Conservation (phyloP, 768 basidiomycete genomes). For the Amanita pallidorosea region DNA sequence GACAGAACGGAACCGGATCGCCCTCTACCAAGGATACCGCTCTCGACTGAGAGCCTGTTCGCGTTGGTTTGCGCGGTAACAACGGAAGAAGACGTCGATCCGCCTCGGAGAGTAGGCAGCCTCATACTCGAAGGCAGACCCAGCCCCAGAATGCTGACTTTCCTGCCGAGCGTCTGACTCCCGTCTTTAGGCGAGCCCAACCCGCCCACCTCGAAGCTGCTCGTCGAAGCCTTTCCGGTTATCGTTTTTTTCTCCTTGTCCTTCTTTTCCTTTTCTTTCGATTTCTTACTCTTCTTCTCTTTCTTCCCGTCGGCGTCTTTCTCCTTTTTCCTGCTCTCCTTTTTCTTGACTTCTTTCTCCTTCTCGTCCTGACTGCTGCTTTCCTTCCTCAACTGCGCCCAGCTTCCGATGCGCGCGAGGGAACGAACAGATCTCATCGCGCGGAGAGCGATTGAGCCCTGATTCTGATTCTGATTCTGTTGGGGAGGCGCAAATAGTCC, state of each 20-base stretch:
- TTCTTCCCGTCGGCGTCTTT: background rate
- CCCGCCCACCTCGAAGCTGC: constrained; percentile 61
- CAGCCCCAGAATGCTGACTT: constrained; percentile 56
- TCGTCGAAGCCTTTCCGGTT: constrained; percentile 37
- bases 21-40: constrained; percentile 11
- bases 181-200: constrained; percentile 10
- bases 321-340: constrained; percentile 12
- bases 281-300: background rate
- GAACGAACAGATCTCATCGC: constrained; percentile 71
- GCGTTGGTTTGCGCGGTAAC: constrained; percentile 6
- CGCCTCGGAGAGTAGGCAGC: constrained; percentile 28
- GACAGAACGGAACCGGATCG: constrained; percentile 28
- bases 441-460: constrained; percentile 57
- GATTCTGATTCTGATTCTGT: too few species aligned
- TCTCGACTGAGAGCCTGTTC: constrained; percentile 2
- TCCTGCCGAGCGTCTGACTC: constrained; percentile 34
- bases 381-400: constrained; percentile 36
- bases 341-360: constrained; percentile 16
- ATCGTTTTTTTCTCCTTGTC: constrained; percentile 13
- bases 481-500: too few species aligned
- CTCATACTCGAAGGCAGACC: constrained; percentile 48
- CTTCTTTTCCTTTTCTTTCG: constrained; percentile 10
- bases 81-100: constrained; percentile 26
- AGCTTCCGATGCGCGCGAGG: constrained; percentile 61
- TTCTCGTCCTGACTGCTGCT: constrained; percentile 13